These are phyloP conservation scores for Cercospora janseana DNA, from an alignment of 2,329 filamentous ascomycete genomes.

Conservation along the genomic window DNA sequence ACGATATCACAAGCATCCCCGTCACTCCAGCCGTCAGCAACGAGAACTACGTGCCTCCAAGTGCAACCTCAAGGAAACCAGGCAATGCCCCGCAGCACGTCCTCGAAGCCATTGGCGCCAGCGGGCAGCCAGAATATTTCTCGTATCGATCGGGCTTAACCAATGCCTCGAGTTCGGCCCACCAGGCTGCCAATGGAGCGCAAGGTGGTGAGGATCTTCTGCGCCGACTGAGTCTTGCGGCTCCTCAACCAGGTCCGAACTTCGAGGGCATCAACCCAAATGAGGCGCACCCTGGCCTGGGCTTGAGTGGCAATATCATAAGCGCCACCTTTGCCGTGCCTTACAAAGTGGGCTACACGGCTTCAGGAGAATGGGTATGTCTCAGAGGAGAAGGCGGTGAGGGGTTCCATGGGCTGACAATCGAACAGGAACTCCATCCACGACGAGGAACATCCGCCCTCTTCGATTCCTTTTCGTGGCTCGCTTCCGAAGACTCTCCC, in stretches of 20 bases:
- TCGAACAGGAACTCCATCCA: constrained; percentile 64
- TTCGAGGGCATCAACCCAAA: constrained; percentile 54
- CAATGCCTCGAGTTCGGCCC: constrained; percentile 36
- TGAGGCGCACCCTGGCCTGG: constrained; percentile 55
- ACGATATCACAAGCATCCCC: constrained; percentile 24
- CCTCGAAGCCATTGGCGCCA: constrained; percentile 27
- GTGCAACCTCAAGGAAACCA: constrained; percentile 6
- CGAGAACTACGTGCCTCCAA: constrained; percentile 20
- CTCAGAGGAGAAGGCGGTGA: not conserved
- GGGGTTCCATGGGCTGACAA: constrained; percentile 4
- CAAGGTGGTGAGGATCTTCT: constrained; percentile 52
- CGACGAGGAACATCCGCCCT: constrained; percentile 87
- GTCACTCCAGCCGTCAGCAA: constrained; percentile 31
- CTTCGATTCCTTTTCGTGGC: constrained; percentile 84
- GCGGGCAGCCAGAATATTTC: constrained; percentile 13
- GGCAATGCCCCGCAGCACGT: constrained; percentile 22
- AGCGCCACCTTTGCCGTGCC: constrained; percentile 64
- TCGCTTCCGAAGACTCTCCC: constrained; percentile 76
- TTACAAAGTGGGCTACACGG: constrained; percentile 56
- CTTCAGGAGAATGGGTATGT: constrained; percentile 57
- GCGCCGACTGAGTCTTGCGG: constrained; percentile 52
- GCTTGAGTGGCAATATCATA: constrained; percentile 61
- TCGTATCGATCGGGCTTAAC: constrained; percentile 9
- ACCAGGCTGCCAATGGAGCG: constrained; percentile 47
- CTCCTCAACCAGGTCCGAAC: constrained; percentile 38